A percentile compares a stretch with the other conserved stretches of the same genome.
Evolutionary conservation across 2,329 filamentous ascomycete species (phyloP).

Genomic region (Penicillium sp.): DNA sequence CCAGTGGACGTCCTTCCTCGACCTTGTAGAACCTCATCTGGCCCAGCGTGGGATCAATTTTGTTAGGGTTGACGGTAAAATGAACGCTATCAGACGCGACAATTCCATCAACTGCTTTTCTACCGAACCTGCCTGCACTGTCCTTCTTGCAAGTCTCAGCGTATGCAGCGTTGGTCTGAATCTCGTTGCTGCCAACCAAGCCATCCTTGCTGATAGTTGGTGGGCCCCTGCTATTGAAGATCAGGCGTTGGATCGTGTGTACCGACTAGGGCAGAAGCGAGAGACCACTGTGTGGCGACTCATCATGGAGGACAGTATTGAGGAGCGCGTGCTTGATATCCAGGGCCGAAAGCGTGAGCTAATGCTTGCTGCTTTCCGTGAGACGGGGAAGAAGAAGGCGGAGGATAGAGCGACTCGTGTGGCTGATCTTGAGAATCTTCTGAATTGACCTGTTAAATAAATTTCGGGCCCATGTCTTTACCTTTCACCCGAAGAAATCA

Average conservation of each 20-base stretch:
- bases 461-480: not conserved
- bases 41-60: slow-evolving; percentile 60
- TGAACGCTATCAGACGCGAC: slow-evolving; percentile 71
- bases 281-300: slow-evolving; percentile 78
- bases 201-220: slow-evolving; percentile 82
- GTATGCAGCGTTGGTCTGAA: slow-evolving; percentile 87
- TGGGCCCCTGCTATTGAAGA: slow-evolving; percentile 94
- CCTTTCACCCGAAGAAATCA: not conserved
- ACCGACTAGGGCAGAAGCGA: slow-evolving; percentile 78
- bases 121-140: slow-evolving; percentile 64
- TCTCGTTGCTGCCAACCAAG: slow-evolving; percentile 80
- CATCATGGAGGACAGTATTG: slow-evolving; percentile 76
- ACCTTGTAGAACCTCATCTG: slow-evolving; percentile 72
- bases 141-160: slow-evolving; percentile 78
- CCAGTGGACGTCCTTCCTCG: slow-evolving; percentile 77
- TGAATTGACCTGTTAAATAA: slow-evolving; percentile 9
- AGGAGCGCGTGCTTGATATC: slow-evolving; percentile 76
- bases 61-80: slow-evolving; percentile 76
- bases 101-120: slow-evolving; percentile 67
- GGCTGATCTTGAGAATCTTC: slow-evolving; percentile 46
- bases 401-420: slow-evolving; percentile 57
- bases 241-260: slow-evolving; percentile 85
- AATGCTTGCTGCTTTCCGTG: slow-evolving; percentile 76
- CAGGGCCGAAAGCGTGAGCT: slow-evolving; percentile 77
- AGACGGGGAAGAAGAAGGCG: slow-evolving; percentile 61